Evolutionary conservation across 2,329 filamentous ascomycete genomes (phyloP), one percentile per base, ranked within the genome.

Genomic region (Mariannaea sp.): DNA sequence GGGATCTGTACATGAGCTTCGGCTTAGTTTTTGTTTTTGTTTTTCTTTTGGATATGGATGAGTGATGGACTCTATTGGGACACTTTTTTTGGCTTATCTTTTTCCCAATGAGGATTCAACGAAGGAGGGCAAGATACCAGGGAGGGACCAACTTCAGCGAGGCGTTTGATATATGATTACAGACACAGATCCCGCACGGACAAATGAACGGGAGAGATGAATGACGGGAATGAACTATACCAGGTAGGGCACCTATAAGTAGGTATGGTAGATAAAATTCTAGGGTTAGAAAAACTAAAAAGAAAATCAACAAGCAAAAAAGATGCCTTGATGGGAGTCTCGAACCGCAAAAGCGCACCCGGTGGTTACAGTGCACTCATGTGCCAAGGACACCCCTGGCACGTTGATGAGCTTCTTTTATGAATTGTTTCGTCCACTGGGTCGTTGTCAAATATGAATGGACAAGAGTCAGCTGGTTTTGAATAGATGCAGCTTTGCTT

Each of bases 121-220:
- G 32, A 29, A 33, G 39, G 19, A 26, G 39, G 19, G 24, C 20
- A 26, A 49, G 51, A 54, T 54, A 54, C 51, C 51, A 54, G 33
- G 33, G 17, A 27, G 30, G 26, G n/a, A n/a, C n/a, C n/a, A 44
- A 53, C 19, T 41, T 36, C 36, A 54, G 51, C 51, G 45, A 54
- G 51, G 51, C 51, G 51, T 54, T 54, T 54, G n/a, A n/a, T 53
- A 44, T 39, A 44, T 32, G 36, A 49, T 44, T 44, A 49, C 17
- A 22, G 36, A 39, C 17, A 41, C 16, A 35, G 29, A 44, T 26
- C 40, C 39, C 33, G 14, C 16, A 26, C 38, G 33, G 14, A 10
- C 16, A 17, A 32, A 38, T n/a, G 30, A 35, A 27, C 49, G 26
- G 33, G 42, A 44, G 51, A 33, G 32, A 40, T 40, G 39, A 53